A percentile compares a stretch with the other conserved stretches of the same genome.
Evolutionary conservation across 257 asterid genomes (phyloP).

Genomic region (Scutellaria baicalensis): DNA sequence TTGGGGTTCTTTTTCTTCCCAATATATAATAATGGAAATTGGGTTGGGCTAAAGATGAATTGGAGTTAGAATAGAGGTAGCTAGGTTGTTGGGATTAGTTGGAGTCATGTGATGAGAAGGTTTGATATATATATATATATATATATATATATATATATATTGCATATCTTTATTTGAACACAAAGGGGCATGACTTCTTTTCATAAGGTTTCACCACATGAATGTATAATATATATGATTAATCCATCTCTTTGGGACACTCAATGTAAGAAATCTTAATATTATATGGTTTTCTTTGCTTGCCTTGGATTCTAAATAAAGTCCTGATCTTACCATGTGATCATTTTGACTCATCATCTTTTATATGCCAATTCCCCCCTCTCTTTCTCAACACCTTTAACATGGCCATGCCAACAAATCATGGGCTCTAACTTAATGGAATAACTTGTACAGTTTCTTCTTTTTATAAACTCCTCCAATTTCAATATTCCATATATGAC

Average conservation of each 20-base stretch:
- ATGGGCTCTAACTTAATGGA: neutral
- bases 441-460: neutral
- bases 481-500: neutral
- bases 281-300: neutral
- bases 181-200: constrained; percentile 10
- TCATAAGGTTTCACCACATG: constrained; percentile 39
- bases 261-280: constrained; percentile 27
- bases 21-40: neutral
- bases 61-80: constrained; percentile 2
- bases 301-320: constrained; percentile 59
- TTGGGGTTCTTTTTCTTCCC: neutral
- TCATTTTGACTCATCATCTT: constrained; percentile 11
- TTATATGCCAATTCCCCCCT: constrained; percentile 14
- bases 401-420: neutral
- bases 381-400: neutral
- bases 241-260: constrained; percentile 44
- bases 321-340: constrained; percentile 42
- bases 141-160: neutral
- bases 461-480: neutral
- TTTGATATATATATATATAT: too few relatives aligned
- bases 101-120: constrained; percentile 33
- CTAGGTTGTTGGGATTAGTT: constrained; percentile 17
- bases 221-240: too few relatives aligned
- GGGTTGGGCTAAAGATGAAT: constrained; percentile 3
- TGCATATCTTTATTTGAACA: constrained; percentile 14